These are phyloP conservation scores for Pseudocercospora eumusae DNA, from an alignment of 2,329 filamentous ascomycete species.

Conservation along the genomic window DNA sequence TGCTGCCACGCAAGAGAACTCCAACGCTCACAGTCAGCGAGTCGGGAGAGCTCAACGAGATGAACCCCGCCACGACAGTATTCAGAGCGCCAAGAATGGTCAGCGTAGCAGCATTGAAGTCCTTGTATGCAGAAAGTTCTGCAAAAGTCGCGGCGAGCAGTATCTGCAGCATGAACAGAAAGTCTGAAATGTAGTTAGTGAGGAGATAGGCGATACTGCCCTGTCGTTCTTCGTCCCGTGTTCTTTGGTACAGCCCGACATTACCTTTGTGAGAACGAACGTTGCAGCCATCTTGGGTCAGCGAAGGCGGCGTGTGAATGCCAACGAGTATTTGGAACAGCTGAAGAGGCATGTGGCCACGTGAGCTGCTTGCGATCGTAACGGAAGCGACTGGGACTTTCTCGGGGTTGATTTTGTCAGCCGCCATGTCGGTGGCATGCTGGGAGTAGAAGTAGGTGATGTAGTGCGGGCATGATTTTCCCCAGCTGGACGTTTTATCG, in stretches of 20 bases:
- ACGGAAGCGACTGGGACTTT: not conserved
- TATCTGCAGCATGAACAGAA: not conserved
- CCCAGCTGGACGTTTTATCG: not conserved
- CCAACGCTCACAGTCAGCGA: not conserved
- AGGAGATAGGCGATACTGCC: not conserved
- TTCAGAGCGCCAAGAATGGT: not conserved
- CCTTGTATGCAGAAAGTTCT: not conserved
- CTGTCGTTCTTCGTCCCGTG: not conserved
- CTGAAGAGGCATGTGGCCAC: not conserved
- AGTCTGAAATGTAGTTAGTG: not conserved
- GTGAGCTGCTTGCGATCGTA: not conserved
- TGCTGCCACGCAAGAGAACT: not conserved
- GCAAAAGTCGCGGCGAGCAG: not conserved
- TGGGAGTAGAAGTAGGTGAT: not conserved
- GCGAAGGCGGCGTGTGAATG: not conserved
- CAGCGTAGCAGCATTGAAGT: not conserved
- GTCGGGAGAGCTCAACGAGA: too few relatives aligned
- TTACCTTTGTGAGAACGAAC: not conserved
- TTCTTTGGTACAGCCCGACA: not conserved
- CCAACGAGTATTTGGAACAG: not conserved
- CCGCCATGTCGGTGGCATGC: not conserved
- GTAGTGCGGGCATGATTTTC: not conserved
- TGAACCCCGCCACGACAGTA: not conserved
- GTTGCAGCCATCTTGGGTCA: not conserved
- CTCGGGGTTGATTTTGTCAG: not conserved